Conservation (phyloP, 495 filamentous ascomycete species). For the Xylaria sp. region DNA sequence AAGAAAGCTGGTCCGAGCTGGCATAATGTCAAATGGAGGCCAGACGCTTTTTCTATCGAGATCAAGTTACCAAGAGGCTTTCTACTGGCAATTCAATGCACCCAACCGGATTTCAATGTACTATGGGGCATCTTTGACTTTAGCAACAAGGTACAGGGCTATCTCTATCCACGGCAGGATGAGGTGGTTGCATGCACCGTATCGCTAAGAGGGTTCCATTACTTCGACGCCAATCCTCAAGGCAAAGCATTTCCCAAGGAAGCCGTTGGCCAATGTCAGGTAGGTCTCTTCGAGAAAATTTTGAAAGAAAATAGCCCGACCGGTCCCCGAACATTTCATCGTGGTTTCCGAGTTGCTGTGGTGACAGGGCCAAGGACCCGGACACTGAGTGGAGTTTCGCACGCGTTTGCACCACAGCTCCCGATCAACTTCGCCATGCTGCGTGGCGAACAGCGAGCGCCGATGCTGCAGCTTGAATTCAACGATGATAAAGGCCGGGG, state of each 20-base stretch:
- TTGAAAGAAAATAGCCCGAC: slow-evolving; percentile 68
- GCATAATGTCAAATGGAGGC: slow-evolving; percentile 80
- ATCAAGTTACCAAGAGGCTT: slow-evolving; percentile 74
- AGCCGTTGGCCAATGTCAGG: slow-evolving; percentile 68
- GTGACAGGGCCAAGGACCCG: slow-evolving; percentile 78
- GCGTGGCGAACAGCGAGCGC: slow-evolving; percentile 68
- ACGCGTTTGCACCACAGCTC: slow-evolving; percentile 62
- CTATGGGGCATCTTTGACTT: slow-evolving; percentile 85
- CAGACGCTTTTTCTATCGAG: slow-evolving; percentile 64
- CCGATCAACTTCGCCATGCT: slow-evolving; percentile 78
- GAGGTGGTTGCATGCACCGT: slow-evolving; percentile 71
- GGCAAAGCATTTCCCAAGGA: slow-evolving; percentile 75
- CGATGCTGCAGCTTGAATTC: slow-evolving; percentile 72
- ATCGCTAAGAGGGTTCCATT: slow-evolving; percentile 72
- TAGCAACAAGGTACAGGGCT: slow-evolving; percentile 72
- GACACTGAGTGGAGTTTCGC: slow-evolving; percentile 73
- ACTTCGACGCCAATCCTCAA: slow-evolving; percentile 71
- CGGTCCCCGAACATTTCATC: slow-evolving; percentile 70
- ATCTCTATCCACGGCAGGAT: slow-evolving; percentile 66
- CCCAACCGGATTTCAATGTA: slow-evolving; percentile 74
- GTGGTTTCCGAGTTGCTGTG: slow-evolving; percentile 76
- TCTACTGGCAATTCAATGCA: slow-evolving; percentile 69
- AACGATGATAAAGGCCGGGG: slow-evolving; percentile 68
- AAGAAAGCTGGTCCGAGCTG: slow-evolving; percentile 73
- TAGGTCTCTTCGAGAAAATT: slow-evolving; percentile 75